Base-by-base conservation (phyloP, 2,329 filamentous ascomycete genomes). In the Aspergillus unguis region DNA sequence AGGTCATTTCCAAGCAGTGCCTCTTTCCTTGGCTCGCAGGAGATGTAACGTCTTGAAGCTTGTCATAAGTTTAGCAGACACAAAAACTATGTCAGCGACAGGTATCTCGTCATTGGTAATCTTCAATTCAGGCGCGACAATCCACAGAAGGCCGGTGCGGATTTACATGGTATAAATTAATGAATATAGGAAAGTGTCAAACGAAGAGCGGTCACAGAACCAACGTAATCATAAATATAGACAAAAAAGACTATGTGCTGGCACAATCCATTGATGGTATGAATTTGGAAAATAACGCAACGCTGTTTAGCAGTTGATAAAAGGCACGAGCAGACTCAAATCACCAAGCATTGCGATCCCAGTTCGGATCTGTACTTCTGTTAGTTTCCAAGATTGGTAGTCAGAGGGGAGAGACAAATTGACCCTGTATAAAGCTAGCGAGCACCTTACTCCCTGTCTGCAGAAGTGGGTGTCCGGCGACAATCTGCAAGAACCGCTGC, bases 371-470 rank as follows among this genome's bases (percentile, higher is more conserved):
- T 78, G 56, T 11, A 25, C 32, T 7, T 5, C 28, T 9, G 11
- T 38, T 23, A 38, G 36, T 38, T 6, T 23, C 6, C 4, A 5
- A 23, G 17, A n/a, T 25, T 25, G 7, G 25, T 25, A 9, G 11
- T n/a, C 36, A 27, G 29, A 7, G 9, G 9, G 29, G 46, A 45
- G 42, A 41, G 38, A 38, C 38, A 27, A 33, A 63, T 81, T 65
- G 68, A 95, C 92, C 94, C 77, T 99, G 94, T 67, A 99, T 92
- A 78, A 97, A 99, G 29, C 90, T 89, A 9, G 92, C 92, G 65
- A 99, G 75, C 53, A 99, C 94, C 76, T 97, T 96, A 74, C 91
- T 96, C 48, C 94, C 94, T 29, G 94, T 99, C 82, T 99, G 94
- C 75, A 99, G 75, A 65, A 99, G 79, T 63, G 94, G 94, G 73